Evolutionary conservation across 148 eudicot species (phyloP).

Genomic region (Limonium bicolor): DNA sequence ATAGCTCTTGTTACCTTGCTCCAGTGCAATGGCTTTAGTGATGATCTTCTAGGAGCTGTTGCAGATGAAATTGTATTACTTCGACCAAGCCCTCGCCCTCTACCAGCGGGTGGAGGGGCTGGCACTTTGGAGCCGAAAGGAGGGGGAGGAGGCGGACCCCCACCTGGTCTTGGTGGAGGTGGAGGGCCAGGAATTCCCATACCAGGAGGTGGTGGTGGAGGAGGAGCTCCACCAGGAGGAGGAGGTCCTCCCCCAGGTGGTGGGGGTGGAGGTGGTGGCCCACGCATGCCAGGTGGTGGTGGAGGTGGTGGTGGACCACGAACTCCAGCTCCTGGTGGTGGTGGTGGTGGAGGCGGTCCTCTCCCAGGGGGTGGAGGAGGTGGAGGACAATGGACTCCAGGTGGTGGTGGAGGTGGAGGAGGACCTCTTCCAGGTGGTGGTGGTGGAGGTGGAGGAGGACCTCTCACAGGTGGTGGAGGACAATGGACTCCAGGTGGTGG

Average conservation of each 20-base stretch:
- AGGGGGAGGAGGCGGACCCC: conserved; percentile 71
- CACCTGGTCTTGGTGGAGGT: conserved; percentile 29
- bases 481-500: too few relatives aligned
- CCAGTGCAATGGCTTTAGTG: conserved; percentile 85
- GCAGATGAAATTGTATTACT: conserved; percentile 34
- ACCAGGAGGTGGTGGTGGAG: conserved; percentile 25
- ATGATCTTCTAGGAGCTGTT: conserved; percentile 38
- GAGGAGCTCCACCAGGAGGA: conserved; percentile 11
- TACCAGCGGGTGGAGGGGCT: too few relatives aligned
- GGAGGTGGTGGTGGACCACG: conserved; percentile 23
- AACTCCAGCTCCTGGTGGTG: conserved; percentile 3
- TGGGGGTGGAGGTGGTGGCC: conserved; percentile 13
- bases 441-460: conserved; percentile 2
- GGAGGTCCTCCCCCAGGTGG: conserved; percentile 14
- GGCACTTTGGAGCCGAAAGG: conserved; percentile 31
- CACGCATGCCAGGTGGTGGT: conserved; percentile 11
- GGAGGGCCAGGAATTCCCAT: conserved; percentile 24
- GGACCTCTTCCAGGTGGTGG: not conserved
- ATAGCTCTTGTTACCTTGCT: conserved; percentile 86
- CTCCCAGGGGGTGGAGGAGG: conserved; percentile 1
- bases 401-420: conserved; percentile 4
- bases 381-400: not conserved
- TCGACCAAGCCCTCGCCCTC: conserved; percentile 60
- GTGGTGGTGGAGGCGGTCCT: conserved; percentile 16
- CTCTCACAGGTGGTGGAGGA: not conserved